These are phyloP conservation scores for Xerophyta viscosa DNA, from an alignment of 106 monocot genomes.

Conservation along the genomic window DNA sequence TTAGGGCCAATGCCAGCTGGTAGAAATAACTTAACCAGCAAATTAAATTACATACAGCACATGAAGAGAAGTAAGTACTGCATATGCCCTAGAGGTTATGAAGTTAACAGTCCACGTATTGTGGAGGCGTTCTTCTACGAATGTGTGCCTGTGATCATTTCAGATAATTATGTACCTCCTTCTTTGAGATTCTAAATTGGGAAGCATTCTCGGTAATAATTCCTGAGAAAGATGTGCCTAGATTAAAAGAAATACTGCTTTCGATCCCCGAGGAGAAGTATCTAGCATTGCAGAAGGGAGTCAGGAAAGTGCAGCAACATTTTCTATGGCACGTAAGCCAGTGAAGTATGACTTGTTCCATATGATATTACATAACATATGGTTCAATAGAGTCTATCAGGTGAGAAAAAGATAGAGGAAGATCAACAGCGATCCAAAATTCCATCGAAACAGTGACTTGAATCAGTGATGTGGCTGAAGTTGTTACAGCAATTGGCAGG, in stretches of 20 bases:
- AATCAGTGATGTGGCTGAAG: not conserved
- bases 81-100: constrained; percentile 65
- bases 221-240: constrained; percentile 43
- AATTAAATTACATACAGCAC: constrained; percentile 38
- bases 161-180: constrained; percentile 65
- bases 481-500: too few species aligned
- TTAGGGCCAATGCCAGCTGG: constrained; percentile 32
- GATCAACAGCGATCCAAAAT: too few species aligned
- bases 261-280: constrained; percentile 40
- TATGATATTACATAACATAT: constrained; percentile 61
- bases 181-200: constrained; percentile 73
- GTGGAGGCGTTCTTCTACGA: constrained; percentile 61
- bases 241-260: constrained; percentile 48
- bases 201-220: constrained; percentile 47
- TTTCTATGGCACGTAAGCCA: constrained; percentile 60
- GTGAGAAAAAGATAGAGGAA: constrained; percentile 22
- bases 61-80: constrained; percentile 74
- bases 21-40: constrained; percentile 20
- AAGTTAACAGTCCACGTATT: constrained; percentile 57
- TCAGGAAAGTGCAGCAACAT: constrained; percentile 54
- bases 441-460: not conserved
- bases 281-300: constrained; percentile 34
- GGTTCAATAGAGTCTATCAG: constrained; percentile 52
- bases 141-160: constrained; percentile 69
- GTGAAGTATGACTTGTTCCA: constrained; percentile 65